Evolutionary conservation across 2,329 filamentous ascomycete species (phyloP).

Genomic region (Pseudocercospora cruenta): DNA sequence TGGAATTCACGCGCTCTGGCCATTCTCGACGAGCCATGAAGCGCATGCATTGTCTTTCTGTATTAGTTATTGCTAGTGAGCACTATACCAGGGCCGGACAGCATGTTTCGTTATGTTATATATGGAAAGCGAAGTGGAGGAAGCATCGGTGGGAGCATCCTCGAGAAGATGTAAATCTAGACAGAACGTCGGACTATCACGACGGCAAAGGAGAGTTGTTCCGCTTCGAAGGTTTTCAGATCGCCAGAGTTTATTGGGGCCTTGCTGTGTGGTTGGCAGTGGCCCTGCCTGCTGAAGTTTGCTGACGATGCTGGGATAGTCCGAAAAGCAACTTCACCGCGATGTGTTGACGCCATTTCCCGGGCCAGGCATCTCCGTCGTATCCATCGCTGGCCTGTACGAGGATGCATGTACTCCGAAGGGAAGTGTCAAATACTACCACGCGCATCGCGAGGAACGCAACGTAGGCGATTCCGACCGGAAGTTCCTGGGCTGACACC

Average conservation of each 20-base stretch:
- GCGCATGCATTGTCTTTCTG: constrained; percentile 9
- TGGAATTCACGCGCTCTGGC: neutral
- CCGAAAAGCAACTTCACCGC: neutral
- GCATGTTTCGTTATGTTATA: constrained; percentile 8
- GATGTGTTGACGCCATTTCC: neutral
- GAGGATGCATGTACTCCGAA: neutral
- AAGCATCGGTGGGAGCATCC: neutral
- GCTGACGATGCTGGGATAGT: neutral
- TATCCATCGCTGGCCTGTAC: neutral
- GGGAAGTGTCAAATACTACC: neutral
- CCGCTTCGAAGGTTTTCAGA: neutral
- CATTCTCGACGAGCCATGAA: neutral
- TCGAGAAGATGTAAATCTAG: neutral
- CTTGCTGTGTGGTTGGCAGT: neutral
- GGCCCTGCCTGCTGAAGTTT: neutral
- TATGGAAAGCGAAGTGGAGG: neutral
- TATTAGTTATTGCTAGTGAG: constrained; percentile 21
- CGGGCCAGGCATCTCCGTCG: neutral
- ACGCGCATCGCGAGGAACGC: neutral
- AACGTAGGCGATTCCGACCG: neutral
- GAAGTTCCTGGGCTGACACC: neutral
- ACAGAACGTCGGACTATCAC: neutral
- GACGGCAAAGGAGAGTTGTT: neutral
- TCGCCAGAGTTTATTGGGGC: neutral
- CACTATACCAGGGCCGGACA: constrained; percentile 19